Evolutionary conservation across 1,284 basidiomycete species (phyloP).

Genomic region (Ustilago vetiveriae): DNA sequence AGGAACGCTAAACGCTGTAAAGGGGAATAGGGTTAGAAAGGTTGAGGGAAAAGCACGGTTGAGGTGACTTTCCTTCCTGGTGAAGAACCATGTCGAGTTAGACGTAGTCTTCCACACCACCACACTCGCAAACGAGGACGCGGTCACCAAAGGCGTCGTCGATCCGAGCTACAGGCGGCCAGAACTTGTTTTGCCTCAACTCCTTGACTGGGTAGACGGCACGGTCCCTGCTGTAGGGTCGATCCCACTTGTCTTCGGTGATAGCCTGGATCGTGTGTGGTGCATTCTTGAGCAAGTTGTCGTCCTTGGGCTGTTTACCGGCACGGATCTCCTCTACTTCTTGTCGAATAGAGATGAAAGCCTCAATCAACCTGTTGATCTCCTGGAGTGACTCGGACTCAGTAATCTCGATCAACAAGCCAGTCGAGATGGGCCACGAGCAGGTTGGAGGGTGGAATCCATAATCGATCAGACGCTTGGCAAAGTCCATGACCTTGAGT

Average conservation of each 20-base stretch:
- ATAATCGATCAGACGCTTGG: slow-evolving; percentile 84
- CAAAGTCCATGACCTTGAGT: slow-evolving; percentile 92
- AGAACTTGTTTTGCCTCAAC: slow-evolving; percentile 61
- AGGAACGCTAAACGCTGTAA: not conserved
- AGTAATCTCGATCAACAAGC: slow-evolving; percentile 64
- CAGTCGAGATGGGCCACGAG: slow-evolving; percentile 66
- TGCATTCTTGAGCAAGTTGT: slow-evolving; percentile 89
- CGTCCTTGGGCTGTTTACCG: slow-evolving; percentile 74
- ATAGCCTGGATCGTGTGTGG: slow-evolving; percentile 87
- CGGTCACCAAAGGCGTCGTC: slow-evolving; percentile 62
- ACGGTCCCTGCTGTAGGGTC: slow-evolving; percentile 64
- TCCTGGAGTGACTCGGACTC: slow-evolving; percentile 63
- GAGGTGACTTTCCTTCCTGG: too few species aligned
- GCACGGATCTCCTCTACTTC: slow-evolving; percentile 88
- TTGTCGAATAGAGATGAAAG: slow-evolving; percentile 92
- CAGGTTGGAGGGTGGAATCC: slow-evolving; percentile 63
- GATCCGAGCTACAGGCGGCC: slow-evolving; percentile 60
- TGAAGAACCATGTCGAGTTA: too few species aligned
- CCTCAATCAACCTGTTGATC: slow-evolving; percentile 83
- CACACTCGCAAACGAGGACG: slow-evolving; percentile 58
- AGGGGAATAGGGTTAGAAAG: not conserved
- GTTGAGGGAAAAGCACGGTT: not conserved
- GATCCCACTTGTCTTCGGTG: slow-evolving; percentile 82
- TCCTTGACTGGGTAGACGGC: slow-evolving; percentile 60
- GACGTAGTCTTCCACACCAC: slow-evolving; percentile 52